phyloP scores from a whole-genome alignment of 352 stramenopile species.

The Phytophthora meadii region DNA sequence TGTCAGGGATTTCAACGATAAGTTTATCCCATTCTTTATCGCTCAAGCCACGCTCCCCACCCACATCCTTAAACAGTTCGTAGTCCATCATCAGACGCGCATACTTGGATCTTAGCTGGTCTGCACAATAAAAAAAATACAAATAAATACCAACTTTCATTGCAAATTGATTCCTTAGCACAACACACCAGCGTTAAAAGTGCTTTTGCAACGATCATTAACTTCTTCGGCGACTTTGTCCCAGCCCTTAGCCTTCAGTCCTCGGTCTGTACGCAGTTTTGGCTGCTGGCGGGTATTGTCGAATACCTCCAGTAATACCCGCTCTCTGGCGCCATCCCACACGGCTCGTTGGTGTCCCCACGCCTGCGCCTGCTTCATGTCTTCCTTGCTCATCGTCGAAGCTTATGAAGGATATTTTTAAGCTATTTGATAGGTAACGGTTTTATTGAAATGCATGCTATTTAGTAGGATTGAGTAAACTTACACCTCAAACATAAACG shows the following conservation, averaged over 20 bases:
- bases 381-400: conserved; percentile 21
- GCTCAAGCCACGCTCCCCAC: conserved; percentile 14
- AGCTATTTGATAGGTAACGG: conserved; percentile 20
- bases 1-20: conserved; percentile 31
- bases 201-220: conserved; percentile 32
- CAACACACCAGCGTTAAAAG: conserved; percentile 32
- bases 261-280: conserved; percentile 26
- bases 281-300: conserved; percentile 28
- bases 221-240: conserved; percentile 31
- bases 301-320: conserved; percentile 36
- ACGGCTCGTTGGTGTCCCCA: conserved; percentile 35
- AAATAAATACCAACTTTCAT: no score
- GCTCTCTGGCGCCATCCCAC: conserved; percentile 31
- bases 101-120: conserved; percentile 44
- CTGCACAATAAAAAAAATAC: conserved; percentile 11
- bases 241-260: conserved; percentile 30
- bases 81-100: conserved; percentile 42
- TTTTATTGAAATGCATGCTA: conserved; percentile 1
- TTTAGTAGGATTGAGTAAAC: conserved; percentile 4
- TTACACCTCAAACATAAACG: conserved; percentile 1
- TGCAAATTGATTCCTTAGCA: not conserved
- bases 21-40: conserved; percentile 35
- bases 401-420: conserved; percentile 10
- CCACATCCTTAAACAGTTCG: conserved; percentile 35
- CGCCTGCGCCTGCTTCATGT: conserved; percentile 15